A percentile compares a stretch with the other conserved stretches of the same genome.
These are phyloP conservation scores for Zygosaccharomyces pseudobailii DNA, from an alignment of 1,139 yeast species.

Conservation along the genomic window DNA sequence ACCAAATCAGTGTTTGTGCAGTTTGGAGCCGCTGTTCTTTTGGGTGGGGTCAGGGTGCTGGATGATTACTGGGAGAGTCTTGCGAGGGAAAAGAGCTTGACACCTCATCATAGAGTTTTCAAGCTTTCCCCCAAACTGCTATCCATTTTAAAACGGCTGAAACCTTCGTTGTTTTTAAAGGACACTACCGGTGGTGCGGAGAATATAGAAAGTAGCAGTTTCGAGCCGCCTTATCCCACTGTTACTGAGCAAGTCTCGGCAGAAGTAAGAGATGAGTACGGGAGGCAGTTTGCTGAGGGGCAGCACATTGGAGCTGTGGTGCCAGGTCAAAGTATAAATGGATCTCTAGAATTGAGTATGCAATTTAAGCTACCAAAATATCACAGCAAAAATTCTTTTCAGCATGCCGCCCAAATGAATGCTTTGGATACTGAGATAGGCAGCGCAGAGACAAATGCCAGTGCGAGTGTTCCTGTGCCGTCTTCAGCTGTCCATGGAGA, in stretches of 20 bases:
- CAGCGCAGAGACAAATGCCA: slow-evolving; percentile 3
- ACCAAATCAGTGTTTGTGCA: slow-evolving; percentile 54
- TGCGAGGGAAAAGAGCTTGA: slow-evolving; percentile 56
- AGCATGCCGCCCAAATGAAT: slow-evolving; percentile 30
- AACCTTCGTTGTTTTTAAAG: slow-evolving; percentile 16
- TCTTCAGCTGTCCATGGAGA: slow-evolving; percentile 4
- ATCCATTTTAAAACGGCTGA: slow-evolving; percentile 14
- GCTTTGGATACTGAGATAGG: slow-evolving; percentile 31
- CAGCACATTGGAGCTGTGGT: slow-evolving; percentile 28
- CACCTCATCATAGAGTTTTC: slow-evolving; percentile 43
- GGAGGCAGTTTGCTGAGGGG: slow-evolving; percentile 21
- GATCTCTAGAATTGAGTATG: slow-evolving; percentile 36
- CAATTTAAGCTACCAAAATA: slow-evolving; percentile 37
- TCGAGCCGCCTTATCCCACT: slow-evolving; percentile 25
- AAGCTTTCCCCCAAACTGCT: slow-evolving; percentile 19
- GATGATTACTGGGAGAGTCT: slow-evolving; percentile 80
- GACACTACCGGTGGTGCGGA: not conserved
- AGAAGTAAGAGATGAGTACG: slow-evolving; percentile 26
- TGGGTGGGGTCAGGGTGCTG: slow-evolving; percentile 56
- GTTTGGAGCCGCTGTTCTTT: slow-evolving; percentile 66
- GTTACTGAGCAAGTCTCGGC: slow-evolving; percentile 30
- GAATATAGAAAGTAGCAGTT: slow-evolving; percentile 10
- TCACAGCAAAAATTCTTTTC: slow-evolving; percentile 33
- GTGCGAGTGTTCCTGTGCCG: not conserved
- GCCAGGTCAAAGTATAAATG: slow-evolving; percentile 39